Evolutionary conservation across 495 filamentous ascomycete species (phyloP).

Genomic region (Aspergillus taichungensis): DNA sequence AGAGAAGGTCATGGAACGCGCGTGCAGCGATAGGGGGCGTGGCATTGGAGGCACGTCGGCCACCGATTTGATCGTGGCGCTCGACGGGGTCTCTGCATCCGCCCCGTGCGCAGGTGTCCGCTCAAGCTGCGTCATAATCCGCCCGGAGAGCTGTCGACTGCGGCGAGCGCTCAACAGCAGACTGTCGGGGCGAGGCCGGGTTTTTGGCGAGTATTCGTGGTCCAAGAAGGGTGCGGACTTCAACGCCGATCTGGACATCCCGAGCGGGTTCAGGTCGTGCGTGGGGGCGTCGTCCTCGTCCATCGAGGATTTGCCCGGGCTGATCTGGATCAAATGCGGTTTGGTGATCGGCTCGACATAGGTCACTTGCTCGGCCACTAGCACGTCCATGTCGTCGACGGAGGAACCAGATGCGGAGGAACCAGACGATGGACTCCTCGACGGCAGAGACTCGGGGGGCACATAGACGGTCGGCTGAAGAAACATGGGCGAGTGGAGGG

Average conservation of each 20-base stretch:
- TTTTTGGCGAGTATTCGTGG: not conserved
- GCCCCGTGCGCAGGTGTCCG: not conserved
- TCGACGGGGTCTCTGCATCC: conserved; percentile 1
- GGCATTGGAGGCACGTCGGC: conserved; percentile 21
- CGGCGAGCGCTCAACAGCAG: not conserved
- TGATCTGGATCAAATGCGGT: conserved; percentile 32
- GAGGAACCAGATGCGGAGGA: conserved; percentile 28
- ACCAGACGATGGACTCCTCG: conserved; percentile 10
- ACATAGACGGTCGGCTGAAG: conserved; percentile 28
- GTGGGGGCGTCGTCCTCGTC: too few species aligned
- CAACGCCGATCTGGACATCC: too few species aligned
- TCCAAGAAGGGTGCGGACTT: too few species aligned
- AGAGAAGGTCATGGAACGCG: conserved; percentile 14
- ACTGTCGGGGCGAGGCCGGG: not conserved
- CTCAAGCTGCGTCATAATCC: too few species aligned
- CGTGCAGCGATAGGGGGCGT: conserved; percentile 7
- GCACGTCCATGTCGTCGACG: conserved; percentile 28
- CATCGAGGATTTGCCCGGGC: conserved; percentile 5
- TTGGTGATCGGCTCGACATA: conserved; percentile 25
- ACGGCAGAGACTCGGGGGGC: conserved; percentile 16
- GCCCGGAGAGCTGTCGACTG: not conserved
- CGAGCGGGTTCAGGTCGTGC: too few species aligned
- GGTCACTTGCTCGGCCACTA: conserved; percentile 29
- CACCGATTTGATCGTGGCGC: conserved; percentile 14
- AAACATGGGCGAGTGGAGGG: conserved; percentile 26